These are phyloP conservation scores for Hypoxylon sp. DNA, from an alignment of 2,329 filamentous ascomycete species.

Conservation along the genomic window DNA sequence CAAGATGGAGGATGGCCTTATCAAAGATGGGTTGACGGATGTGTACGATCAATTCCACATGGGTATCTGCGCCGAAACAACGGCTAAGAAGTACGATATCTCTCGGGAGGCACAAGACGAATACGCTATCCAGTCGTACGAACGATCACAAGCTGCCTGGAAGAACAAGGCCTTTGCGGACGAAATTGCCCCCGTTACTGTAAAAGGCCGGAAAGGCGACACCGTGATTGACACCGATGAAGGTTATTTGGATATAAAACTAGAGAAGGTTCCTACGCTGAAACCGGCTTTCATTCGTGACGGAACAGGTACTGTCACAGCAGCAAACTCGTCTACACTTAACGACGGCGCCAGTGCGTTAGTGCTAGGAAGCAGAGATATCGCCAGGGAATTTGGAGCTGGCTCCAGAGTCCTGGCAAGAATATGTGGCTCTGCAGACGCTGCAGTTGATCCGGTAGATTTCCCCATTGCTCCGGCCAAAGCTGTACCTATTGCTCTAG, in stretches of 20 bases:
- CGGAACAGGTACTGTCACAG: slow-evolving; percentile 90
- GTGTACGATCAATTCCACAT: slow-evolving; percentile 98
- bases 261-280: slow-evolving; percentile 86
- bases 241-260: slow-evolving; percentile 87
- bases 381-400: slow-evolving; percentile 84
- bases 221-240: slow-evolving; percentile 86
- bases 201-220: slow-evolving; percentile 87
- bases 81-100: slow-evolving; percentile 87
- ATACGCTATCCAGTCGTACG: slow-evolving; percentile 91
- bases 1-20: slow-evolving; percentile 89
- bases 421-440: slow-evolving; percentile 89
- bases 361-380: slow-evolving; percentile 83
- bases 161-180: slow-evolving; percentile 85
- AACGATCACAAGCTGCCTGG: slow-evolving; percentile 92
- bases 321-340: slow-evolving; percentile 92
- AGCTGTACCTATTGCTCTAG: slow-evolving; percentile 89
- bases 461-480: slow-evolving; percentile 95
- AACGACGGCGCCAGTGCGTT: slow-evolving; percentile 95
- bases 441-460: slow-evolving; percentile 90
- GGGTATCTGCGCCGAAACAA: slow-evolving; percentile 96
- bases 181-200: slow-evolving; percentile 89
- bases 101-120: slow-evolving; percentile 89
- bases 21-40: slow-evolving; percentile 96
- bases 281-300: slow-evolving; percentile 93
- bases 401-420: slow-evolving; percentile 87